A percentile compares a stretch with the other conserved stretches of the same genome.
phyloP scores from a whole-genome alignment of 768 basidiomycete genomes.

The Tulasnella sp. region DNA sequence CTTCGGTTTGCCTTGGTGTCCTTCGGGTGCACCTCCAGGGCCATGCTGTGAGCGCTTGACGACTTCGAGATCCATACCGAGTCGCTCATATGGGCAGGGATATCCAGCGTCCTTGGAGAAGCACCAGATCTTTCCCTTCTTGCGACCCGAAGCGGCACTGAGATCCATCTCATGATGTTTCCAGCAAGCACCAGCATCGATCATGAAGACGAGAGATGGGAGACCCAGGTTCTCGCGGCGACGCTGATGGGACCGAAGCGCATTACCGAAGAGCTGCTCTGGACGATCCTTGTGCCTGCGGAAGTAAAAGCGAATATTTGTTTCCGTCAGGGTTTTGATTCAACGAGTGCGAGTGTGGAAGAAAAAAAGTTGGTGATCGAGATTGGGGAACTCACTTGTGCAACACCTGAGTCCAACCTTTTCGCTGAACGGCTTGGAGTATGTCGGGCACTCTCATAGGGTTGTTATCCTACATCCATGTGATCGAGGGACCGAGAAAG shows the following conservation, averaged over 20 bases:
- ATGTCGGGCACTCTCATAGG: constrained; percentile 16
- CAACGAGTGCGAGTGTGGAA: neutral
- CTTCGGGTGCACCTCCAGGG: neutral
- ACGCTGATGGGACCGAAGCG: constrained; percentile 13
- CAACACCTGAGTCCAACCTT: constrained; percentile 15
- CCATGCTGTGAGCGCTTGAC: constrained; percentile 5
- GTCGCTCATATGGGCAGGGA: constrained; percentile 8
- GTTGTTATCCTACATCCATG: neutral
- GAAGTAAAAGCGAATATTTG: neutral
- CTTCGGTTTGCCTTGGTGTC: neutral
- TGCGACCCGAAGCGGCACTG: constrained; percentile 9
- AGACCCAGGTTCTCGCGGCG: constrained; percentile 10
- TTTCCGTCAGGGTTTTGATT: constrained; percentile 8
- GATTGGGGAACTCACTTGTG: constrained; percentile 8
- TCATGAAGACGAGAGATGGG: constrained; percentile 16
- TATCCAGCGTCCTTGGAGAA: constrained; percentile 14
- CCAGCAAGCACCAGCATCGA: constrained; percentile 16
- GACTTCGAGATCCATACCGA: constrained; percentile 9
- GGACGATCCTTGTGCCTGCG: constrained; percentile 16
- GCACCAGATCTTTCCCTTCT: constrained; percentile 16
- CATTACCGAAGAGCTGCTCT: constrained; percentile 15
- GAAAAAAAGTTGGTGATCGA: neutral
- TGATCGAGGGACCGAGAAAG: neutral
- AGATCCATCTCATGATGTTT: constrained; percentile 16
- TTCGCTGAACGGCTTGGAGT: constrained; percentile 10